These are phyloP conservation scores for Mrakiaceae sp. DNA, from an alignment of 1,284 basidiomycete species.

Conservation along the genomic window DNA sequence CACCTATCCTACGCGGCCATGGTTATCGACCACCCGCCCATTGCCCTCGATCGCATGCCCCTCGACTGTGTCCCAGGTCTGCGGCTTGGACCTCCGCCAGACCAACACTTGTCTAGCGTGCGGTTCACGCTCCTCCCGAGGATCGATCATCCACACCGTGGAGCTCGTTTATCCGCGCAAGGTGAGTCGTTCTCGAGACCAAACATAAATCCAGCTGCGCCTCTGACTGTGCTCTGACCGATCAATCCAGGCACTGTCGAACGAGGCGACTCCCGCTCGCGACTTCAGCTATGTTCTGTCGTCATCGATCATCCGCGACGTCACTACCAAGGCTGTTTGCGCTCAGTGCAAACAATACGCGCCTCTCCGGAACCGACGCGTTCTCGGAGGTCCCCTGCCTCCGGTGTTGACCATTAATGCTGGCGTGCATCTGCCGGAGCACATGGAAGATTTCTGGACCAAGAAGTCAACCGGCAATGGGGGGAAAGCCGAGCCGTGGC, in stretches of 20 bases:
- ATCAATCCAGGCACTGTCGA: slow-evolving; percentile 35
- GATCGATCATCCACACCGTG: slow-evolving; percentile 64
- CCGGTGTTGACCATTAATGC: slow-evolving; percentile 83
- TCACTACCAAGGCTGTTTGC: slow-evolving; percentile 75
- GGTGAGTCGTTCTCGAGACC: slow-evolving; percentile 36
- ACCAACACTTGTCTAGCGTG: slow-evolving; percentile 66
- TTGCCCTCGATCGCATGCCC: slow-evolving; percentile 22
- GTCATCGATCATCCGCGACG: slow-evolving; percentile 67
- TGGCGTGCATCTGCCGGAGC: slow-evolving; percentile 64
- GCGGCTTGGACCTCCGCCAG: slow-evolving; percentile 65
- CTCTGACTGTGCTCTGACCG: background rate
- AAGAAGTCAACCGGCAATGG: slow-evolving; percentile 37
- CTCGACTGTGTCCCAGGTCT: slow-evolving; percentile 63
- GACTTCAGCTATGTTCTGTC: slow-evolving; percentile 64
- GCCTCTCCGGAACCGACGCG: slow-evolving; percentile 59
- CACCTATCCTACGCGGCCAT: slow-evolving; percentile 48
- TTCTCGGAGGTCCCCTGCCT: slow-evolving; percentile 54
- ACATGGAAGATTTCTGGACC: slow-evolving; percentile 57
- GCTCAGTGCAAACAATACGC: slow-evolving; percentile 66
- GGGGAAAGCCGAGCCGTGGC: slow-evolving; percentile 22
- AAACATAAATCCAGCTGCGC: slow-evolving; percentile 3
- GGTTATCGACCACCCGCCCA: slow-evolving; percentile 32
- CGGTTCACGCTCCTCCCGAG: slow-evolving; percentile 56
- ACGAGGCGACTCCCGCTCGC: slow-evolving; percentile 41
- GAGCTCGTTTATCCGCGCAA: slow-evolving; percentile 81